Evolutionary conservation across 768 basidiomycete genomes (phyloP), one percentile per base, ranked within the genome.

Genomic region (Termitomyces sp.): DNA sequence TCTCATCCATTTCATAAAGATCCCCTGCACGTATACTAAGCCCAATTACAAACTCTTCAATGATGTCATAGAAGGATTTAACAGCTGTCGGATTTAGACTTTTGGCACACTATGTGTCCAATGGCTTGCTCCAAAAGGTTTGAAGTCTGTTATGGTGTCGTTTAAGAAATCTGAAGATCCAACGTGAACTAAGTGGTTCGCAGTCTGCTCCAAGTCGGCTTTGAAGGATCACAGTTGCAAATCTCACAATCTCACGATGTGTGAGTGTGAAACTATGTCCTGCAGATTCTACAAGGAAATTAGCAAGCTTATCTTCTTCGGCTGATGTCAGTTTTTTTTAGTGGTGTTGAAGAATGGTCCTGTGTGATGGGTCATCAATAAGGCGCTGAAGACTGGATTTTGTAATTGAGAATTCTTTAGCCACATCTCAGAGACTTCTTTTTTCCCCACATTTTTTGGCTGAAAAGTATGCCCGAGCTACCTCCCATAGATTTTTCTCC

Each of bases 251-350:
- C 7, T 65, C 46, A 20, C 23, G 20, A 16, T 52, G 64, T 4
- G 57, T 64, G 55, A 65, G 44, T 14, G 69, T 67, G n/a, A 72
- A 63, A 14, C 68, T 70, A 18, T 64, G 64, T 35, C 74, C 69
- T 4, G 72, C 63, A 7, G 68, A 70, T 41, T 64, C 35, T 1
- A 67, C 12, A 28, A 74, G 66, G 51, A 68, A 70, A 28, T 74
- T 62, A 1, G 71, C 67, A 12, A 77, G 62, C 3, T 68, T 63
- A 12, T 48, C 59, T 63, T 75, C 74, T 51, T 74, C 65, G 3
- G 61, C 46, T 6, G 51, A 26, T n/a, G 66, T 67, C 1, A 75
- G 61, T 56, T 68, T 69, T 57, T 69, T 65, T 58, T 33, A n/a
- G n/a, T n/a, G n/a, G 33, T 10, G 9, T 33, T n/a, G n/a, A n/a